phyloP scores from a whole-genome alignment of 768 basidiomycete species.

The Mrakia blollopis region DNA sequence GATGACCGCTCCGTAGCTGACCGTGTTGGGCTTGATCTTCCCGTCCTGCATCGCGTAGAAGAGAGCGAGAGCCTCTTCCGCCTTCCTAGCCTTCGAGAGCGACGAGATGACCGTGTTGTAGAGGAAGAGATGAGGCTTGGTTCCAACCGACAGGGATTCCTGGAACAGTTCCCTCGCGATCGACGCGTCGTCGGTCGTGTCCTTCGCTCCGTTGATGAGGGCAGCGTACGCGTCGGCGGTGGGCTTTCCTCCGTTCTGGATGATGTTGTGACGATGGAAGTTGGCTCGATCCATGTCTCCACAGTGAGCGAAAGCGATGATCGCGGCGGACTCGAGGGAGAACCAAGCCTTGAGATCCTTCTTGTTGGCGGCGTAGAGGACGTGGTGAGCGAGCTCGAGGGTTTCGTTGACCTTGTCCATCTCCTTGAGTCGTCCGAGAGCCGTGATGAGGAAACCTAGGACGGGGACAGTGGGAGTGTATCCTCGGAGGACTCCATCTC shows the following conservation, averaged over 20 bases:
- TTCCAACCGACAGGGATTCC: constrained; percentile 65
- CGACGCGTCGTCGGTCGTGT: constrained; percentile 90
- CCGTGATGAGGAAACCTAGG: constrained; percentile 61
- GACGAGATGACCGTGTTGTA: constrained; percentile 98
- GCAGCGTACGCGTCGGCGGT: constrained; percentile 88
- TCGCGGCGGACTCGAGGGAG: constrained; percentile 78
- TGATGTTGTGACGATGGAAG: constrained; percentile 68
- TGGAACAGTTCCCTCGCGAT: constrained; percentile 79
- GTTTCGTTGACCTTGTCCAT: constrained; percentile 59
- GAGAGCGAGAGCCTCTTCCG: constrained; percentile 77
- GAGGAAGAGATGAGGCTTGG: constrained; percentile 75
- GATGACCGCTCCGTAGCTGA: constrained; percentile 93
- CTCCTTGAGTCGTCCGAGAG: constrained; percentile 60
- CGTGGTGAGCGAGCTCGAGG: constrained; percentile 62
- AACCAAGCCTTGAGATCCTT: constrained; percentile 55
- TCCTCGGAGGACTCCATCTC: constrained; percentile 38
- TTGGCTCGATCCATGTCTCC: constrained; percentile 76
- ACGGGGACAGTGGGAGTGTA: constrained; percentile 53
- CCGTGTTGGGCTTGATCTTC: constrained; percentile 64
- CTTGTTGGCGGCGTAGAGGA: constrained; percentile 40
- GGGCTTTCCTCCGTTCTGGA: constrained; percentile 66
- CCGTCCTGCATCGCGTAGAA: constrained; percentile 74
- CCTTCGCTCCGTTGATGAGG: constrained; percentile 77
- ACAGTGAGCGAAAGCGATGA: constrained; percentile 74
- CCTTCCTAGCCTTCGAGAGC: constrained; percentile 87